These are phyloP conservation scores for Lithospermum erythrorhizon DNA, from an alignment of 257 asterid species.

Conservation along the genomic window DNA sequence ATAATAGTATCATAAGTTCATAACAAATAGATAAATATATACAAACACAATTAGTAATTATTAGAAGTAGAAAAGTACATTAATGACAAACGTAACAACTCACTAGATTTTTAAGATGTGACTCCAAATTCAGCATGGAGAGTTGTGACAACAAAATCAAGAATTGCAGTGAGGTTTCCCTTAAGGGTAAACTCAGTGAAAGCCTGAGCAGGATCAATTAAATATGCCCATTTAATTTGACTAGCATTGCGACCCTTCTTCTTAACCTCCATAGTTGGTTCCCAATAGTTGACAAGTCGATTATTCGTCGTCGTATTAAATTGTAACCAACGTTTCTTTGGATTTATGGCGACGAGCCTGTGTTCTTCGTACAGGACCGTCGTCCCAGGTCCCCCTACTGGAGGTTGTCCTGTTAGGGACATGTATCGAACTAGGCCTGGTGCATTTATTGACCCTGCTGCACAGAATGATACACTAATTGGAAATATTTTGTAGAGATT, in stretches of 20 bases:
- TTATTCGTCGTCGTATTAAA: not conserved
- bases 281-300: not conserved
- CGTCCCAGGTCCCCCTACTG: not conserved
- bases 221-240: not conserved
- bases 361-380: not conserved
- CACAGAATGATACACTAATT: not conserved
- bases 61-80: no score
- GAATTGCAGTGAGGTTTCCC: not conserved
- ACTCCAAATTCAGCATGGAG: not conserved
- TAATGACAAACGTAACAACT: no score
- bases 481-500: not conserved
- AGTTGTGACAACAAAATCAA: not conserved
- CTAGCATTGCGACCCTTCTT: not conserved
- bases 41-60: no score
- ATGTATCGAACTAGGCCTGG: not conserved
- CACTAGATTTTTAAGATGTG: not conserved
- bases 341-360: not conserved
- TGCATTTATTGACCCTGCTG: not conserved
- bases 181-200: not conserved
- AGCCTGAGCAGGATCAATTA: not conserved
- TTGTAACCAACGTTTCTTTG: not conserved
- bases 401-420: not conserved
- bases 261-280: not conserved
- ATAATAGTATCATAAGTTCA: no score
- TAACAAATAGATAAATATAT: no score